phyloP scores from a whole-genome alignment of 139 green algal species.

The Microglena sp. region DNA sequence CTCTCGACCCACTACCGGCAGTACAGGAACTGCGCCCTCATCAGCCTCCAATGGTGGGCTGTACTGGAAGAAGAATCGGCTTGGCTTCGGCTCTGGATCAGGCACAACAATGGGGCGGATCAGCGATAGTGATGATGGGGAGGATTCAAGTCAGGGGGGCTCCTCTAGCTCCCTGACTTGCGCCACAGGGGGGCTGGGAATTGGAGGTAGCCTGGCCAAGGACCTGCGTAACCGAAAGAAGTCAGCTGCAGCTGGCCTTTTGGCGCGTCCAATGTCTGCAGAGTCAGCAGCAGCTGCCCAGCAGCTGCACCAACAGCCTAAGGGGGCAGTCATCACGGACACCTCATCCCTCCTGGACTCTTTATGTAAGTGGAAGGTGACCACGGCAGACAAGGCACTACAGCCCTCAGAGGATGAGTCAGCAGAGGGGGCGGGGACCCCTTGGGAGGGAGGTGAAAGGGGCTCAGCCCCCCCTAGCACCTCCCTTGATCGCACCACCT shows the following conservation, averaged over 20 bases:
- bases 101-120: slow-evolving; percentile 6
- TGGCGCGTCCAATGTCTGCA: slow-evolving; percentile 1
- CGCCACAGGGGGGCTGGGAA: slow-evolving; percentile 5
- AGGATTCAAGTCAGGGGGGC: too few relatives aligned
- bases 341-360: slow-evolving; percentile 19
- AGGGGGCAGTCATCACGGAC: neutral
- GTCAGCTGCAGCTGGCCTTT: slow-evolving; percentile 9
- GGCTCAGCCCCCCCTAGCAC: too few relatives aligned
- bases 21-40: slow-evolving; percentile 2
- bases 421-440: neutral
- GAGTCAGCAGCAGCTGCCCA: neutral
- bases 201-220: slow-evolving; percentile 23
- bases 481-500: too few relatives aligned
- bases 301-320: neutral
- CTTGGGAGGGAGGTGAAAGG: neutral
- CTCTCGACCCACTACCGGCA: slow-evolving; percentile 7
- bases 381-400: slow-evolving; percentile 24
- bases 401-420: slow-evolving; percentile 9
- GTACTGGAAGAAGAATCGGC: slow-evolving; percentile 35
- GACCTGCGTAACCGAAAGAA: slow-evolving; percentile 25
- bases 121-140: too few relatives aligned
- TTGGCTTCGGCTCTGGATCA: slow-evolving; percentile 1
- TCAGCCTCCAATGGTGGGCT: slow-evolving; percentile 12
- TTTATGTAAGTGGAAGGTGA: slow-evolving; percentile 31
- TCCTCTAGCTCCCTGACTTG: slow-evolving; percentile 18